Evolutionary conservation across 495 filamentous ascomycete species (phyloP), one percentile per base, ranked within the genome.

Genomic region (Tetracladium marchalianum): DNA sequence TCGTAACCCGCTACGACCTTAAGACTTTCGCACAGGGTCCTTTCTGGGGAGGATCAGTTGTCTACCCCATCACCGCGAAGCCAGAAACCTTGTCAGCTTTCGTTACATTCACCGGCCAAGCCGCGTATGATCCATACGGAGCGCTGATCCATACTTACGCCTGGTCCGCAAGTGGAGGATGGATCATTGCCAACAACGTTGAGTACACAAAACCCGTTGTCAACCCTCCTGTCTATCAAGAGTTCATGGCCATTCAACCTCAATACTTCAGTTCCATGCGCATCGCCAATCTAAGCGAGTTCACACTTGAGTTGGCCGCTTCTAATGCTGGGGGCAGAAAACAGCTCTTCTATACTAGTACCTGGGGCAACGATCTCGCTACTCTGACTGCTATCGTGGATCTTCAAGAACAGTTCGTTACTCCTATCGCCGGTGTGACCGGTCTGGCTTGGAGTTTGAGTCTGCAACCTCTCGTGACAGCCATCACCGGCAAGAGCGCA

Each of bases 1-100:
- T 80, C 24, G 70, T 79, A 1, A 79, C 75, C 2, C 63, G 65
- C n/a, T 73, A 71, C 41, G 66, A 76, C 36, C 22, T 37, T 2
- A 9, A 39, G n/a, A 17, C 47, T 7, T 50, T 50, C 18, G 2
- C 41, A 12, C 41, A 39, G 32, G 47, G 47, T 34, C 12, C 36
- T 36, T n/a, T 50, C 18, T 44, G 39, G 40, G 46, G 32, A 13
- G 41, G 47, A 11, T 32, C 10, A n/a, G 16, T 50, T 19, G 19
- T 43, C 6, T 22, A 49, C 17, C 22, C 19, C 12, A 43, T 35
- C 38, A 8, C 13, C 31, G 35, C 22, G 16, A 4, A 16, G 13
- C 5, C 15, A 16, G 38, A 2, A 16, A 3, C 10, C 39, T 27
- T 27, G 22, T 8, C 15, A 5, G 40, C 40, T 34, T 47, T 63